Conservation (phyloP, 106 monocot species). For the Dendrobium catenatum region DNA sequence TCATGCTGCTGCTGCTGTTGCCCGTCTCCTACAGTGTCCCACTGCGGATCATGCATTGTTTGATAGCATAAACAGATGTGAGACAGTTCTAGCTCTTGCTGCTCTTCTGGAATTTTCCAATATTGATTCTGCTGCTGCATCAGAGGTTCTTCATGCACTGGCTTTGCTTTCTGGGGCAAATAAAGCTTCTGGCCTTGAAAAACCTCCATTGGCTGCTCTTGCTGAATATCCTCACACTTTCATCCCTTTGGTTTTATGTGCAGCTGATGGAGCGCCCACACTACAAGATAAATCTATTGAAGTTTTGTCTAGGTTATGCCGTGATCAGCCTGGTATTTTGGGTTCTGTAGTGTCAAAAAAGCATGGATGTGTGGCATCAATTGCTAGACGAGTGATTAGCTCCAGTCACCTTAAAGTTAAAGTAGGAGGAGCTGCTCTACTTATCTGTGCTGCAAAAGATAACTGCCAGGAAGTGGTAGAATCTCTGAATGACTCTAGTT, state of each 20-base stretch:
- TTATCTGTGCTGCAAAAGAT: constrained; percentile 75
- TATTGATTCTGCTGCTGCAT: constrained; percentile 59
- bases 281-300: constrained; percentile 93
- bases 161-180: constrained; percentile 57
- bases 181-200: constrained; percentile 28
- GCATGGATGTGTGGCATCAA: constrained; percentile 63
- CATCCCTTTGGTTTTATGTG: constrained; percentile 59
- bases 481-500: constrained; percentile 49
- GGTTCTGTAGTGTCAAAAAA: constrained; percentile 43
- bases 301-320: constrained; percentile 70
- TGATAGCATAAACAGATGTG: constrained; percentile 66
- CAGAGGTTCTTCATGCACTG: constrained; percentile 90
- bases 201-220: constrained; percentile 63
- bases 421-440: constrained; percentile 80
- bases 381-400: constrained; percentile 54
- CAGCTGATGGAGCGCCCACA: constrained; percentile 52
- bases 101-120: constrained; percentile 63
- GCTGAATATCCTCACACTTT: constrained; percentile 68
- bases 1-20: constrained; percentile 92
- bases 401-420: constrained; percentile 57
- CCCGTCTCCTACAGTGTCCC: constrained; percentile 62
- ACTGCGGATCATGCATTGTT: constrained; percentile 34
- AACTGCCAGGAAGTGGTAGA: constrained; percentile 48
- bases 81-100: constrained; percentile 79
- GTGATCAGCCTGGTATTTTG: constrained; percentile 47